Base-by-base conservation (phyloP, 2,329 filamentous ascomycete genomes). In the Trichoderma brevicompactum region DNA sequence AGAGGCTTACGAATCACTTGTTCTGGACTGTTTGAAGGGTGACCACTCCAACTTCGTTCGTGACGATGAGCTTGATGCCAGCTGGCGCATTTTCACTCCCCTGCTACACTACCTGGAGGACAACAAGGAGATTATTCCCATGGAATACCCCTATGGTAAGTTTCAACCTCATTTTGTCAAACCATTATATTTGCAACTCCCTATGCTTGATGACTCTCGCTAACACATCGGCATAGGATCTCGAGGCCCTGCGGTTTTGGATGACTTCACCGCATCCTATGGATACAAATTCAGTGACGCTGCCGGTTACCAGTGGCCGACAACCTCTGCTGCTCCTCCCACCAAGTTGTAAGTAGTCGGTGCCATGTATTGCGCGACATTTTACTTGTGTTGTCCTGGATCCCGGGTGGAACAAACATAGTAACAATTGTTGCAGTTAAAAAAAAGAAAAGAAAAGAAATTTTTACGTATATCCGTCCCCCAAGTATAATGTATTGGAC, bases 1-100 rank as follows among this genome's bases (percentile, higher is more conserved):
- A 65, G 95, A 99, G 85, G 95, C 95, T 7, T 99, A 99, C 81
- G 95, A 99, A 81, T 97, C 94, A 65, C 85, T 99, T 72, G 97
- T 99, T 72, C 86, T 99, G 65, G 95, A 99, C 79, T 95, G 94
- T 72, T 85, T 99, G 74, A 99, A 99, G 88, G 95, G 95, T 68
- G 95, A 99, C 77, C 95, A 99, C 85, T 98, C 94, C 80, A 99
- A 99, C 89, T 99, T 99, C 79, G 93, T 97, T 69, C 90, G 93
- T 82, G 93, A 97, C 73, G 93, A 97, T 76, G 95, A 99, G 83
- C 86, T 99, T 36, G 95, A 99, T 75, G 93, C 95, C 67, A 95
- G 91, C 82, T 99, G 95, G 95, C 92, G 94, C 79, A 96, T 99
- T 79, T 99, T 99, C 81, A 96, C 93, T 2, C 95, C 95, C 71